A percentile compares a stretch with the other conserved stretches of the same genome.
Conservation (phyloP, 805 yeast genomes). For the Lipomyces spencermartinsiae region DNA sequence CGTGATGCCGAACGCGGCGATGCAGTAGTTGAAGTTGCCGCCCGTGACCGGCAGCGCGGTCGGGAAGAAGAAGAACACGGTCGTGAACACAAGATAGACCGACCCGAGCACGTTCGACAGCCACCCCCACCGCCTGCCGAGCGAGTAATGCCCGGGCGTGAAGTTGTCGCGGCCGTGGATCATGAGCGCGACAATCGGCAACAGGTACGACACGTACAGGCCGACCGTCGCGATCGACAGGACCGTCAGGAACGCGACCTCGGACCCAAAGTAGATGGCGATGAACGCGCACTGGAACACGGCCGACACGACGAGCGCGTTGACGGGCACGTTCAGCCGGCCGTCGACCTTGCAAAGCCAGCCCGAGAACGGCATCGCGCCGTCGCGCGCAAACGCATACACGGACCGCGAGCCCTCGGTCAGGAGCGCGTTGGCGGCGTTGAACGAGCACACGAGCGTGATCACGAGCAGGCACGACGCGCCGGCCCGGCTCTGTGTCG, state of each 20-base stretch:
- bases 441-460: slow-evolving; percentile 34
- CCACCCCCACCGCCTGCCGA: slow-evolving; percentile 34
- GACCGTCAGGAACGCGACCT: slow-evolving; percentile 38
- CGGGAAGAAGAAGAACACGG: slow-evolving; percentile 44
- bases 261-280: slow-evolving; percentile 40
- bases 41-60: slow-evolving; percentile 42
- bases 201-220: slow-evolving; percentile 38
- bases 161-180: slow-evolving; percentile 32
- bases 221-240: slow-evolving; percentile 39
- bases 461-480: slow-evolving; percentile 33
- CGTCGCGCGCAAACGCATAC: slow-evolving; percentile 71
- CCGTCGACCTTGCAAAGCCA: slow-evolving; percentile 58
- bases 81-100: slow-evolving; percentile 38
- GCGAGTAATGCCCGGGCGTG: slow-evolving; percentile 34
- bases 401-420: slow-evolving; percentile 64
- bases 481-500: slow-evolving; percentile 39
- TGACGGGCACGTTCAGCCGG: slow-evolving; percentile 64
- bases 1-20: slow-evolving; percentile 43
- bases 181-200: slow-evolving; percentile 35
- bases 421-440: slow-evolving; percentile 34
- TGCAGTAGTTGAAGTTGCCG: slow-evolving; percentile 42
- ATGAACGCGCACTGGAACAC: slow-evolving; percentile 36
- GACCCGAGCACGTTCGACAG: slow-evolving; percentile 36
- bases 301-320: slow-evolving; percentile 50
- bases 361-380: slow-evolving; percentile 64